Evolutionary conservation across 257 asterid species (phyloP).

Genomic region (Solanum gracilifrons): DNA sequence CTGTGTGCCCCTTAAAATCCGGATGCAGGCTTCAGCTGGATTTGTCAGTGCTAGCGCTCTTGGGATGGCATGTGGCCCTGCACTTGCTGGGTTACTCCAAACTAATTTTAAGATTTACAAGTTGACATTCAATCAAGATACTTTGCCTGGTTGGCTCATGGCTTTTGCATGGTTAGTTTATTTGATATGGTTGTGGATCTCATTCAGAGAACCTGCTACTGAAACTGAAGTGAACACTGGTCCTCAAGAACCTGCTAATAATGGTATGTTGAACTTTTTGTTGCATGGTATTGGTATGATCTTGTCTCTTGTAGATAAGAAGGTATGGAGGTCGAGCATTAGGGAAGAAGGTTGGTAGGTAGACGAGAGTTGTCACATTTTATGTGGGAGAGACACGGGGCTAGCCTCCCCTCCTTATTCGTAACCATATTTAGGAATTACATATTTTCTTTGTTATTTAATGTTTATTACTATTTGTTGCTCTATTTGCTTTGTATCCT

Average conservation of each 20-base stretch:
- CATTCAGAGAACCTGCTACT: conserved; percentile 70
- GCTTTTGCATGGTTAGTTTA: conserved; percentile 70
- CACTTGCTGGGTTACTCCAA: conserved; percentile 88
- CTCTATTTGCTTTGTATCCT: background rate
- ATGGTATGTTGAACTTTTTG: conserved; percentile 32
- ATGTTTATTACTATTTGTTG: background rate
- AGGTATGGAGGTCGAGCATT: background rate
- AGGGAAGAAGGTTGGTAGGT: background rate
- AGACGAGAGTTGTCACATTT: background rate
- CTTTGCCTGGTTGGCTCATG: conserved; percentile 99
- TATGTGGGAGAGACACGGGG: background rate
- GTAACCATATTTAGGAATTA: background rate
- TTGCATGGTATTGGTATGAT: background rate
- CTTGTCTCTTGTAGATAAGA: background rate
- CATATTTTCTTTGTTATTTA: background rate
- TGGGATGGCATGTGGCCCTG: conserved; percentile 99
- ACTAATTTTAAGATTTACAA: conserved; percentile 50
- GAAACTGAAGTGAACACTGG: conserved; percentile 27
- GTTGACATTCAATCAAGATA: conserved; percentile 69
- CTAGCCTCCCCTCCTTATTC: background rate
- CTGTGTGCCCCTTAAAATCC: conserved; percentile 83
- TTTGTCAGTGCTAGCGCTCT: conserved; percentile 99
- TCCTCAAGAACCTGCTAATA: conserved; percentile 30
- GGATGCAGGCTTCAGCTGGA: conserved; percentile 98
- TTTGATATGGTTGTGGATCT: conserved; percentile 72